Conservation (phyloP, 179 eudicot species). For the Vitellaria paradoxa region DNA sequence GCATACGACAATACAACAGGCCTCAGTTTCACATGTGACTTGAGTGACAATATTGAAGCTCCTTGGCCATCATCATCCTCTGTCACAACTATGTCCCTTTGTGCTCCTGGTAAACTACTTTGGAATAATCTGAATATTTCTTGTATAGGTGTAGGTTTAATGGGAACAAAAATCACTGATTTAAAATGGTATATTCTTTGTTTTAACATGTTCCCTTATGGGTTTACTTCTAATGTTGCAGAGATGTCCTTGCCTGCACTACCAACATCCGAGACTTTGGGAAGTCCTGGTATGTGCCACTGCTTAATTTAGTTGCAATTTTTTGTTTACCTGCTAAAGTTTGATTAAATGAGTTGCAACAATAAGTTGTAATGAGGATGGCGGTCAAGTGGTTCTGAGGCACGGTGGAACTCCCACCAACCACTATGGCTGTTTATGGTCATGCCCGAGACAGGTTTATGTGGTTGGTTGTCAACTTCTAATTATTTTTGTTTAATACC, state of each 20-base stretch:
- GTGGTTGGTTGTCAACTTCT: too few species aligned
- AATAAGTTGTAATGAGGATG: too few species aligned
- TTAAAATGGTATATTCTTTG: neutral
- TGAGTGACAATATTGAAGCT: constrained; percentile 89
- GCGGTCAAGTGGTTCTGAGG: too few species aligned
- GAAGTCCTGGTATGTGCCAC: constrained; percentile 51
- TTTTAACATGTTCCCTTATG: constrained; percentile 10
- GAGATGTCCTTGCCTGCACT: constrained; percentile 98
- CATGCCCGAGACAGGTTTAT: too few species aligned
- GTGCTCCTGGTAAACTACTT: constrained; percentile 61
- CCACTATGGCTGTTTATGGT: too few species aligned
- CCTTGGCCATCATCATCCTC: constrained; percentile 98
- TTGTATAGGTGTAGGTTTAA: neutral
- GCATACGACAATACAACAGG: constrained; percentile 79
- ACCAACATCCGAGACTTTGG: constrained; percentile 61
- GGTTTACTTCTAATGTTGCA: constrained; percentile 31
- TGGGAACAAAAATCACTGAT: neutral
- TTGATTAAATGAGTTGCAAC: neutral
- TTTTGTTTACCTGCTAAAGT: neutral
- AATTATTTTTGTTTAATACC: neutral
- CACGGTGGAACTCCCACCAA: too few species aligned
- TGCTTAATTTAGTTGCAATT: neutral
- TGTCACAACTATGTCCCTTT: constrained; percentile 75
- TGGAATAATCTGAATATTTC: constrained; percentile 5
- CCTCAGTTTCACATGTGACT: constrained; percentile 86